A percentile compares a stretch with the other conserved stretches of the same genome.
phyloP scores from a whole-genome alignment of 2,329 filamentous ascomycete genomes.

The Talaromyces pinophilus region DNA sequence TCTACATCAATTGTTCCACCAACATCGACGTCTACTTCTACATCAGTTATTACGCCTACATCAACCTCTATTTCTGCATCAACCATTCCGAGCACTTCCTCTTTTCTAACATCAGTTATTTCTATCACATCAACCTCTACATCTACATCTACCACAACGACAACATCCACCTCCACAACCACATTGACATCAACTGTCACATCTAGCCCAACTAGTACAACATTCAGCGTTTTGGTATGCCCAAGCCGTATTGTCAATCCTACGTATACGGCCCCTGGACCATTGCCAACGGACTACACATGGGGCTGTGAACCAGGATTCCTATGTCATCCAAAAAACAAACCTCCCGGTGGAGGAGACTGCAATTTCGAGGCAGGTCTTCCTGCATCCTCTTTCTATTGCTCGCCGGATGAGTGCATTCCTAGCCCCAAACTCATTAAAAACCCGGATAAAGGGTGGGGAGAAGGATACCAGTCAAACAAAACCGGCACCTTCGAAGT shows the following conservation, averaged over 20 bases:
- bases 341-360: conserved; percentile 26
- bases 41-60: not conserved
- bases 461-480: conserved; percentile 28
- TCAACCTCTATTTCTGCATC: conserved; percentile 4
- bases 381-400: conserved; percentile 43
- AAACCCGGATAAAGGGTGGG: conserved; percentile 30
- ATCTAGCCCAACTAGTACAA: not conserved
- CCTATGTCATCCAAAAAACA: conserved; percentile 42
- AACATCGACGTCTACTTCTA: not conserved
- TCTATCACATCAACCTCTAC: not conserved
- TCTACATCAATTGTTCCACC: not conserved
- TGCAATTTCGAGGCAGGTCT: conserved; percentile 46
- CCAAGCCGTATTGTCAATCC: conserved; percentile 34
- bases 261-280: conserved; percentile 31
- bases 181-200: conserved; percentile 10
- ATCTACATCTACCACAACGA: not conserved
- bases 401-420: conserved; percentile 45
- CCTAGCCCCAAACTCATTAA: conserved; percentile 32
- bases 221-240: conserved; percentile 30
- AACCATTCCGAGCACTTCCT: not conserved
- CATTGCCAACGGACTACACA: conserved; percentile 36
- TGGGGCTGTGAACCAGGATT: conserved; percentile 50
- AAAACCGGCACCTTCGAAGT: conserved; percentile 52
- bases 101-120: not conserved
- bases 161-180: not conserved